A percentile compares a stretch with the other conserved stretches of the same genome.
phyloP scores from a whole-genome alignment of 306 rosid genomes.

The Trifolium repens region DNA sequence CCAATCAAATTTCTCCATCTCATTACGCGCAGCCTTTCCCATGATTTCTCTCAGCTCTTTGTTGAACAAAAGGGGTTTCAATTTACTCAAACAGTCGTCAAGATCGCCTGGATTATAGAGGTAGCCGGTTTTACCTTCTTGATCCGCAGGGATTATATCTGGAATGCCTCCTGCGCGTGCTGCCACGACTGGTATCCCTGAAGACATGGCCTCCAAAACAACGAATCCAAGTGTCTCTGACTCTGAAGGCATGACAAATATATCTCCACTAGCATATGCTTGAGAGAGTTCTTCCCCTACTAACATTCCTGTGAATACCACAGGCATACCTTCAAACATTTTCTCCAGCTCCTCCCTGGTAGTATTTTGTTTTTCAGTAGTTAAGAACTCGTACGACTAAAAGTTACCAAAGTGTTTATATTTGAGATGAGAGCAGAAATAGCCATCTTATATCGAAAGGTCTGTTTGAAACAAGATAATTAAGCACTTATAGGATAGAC shows the following conservation, averaged over 20 bases:
- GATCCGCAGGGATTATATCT: conserved; percentile 85
- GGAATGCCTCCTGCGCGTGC: conserved; percentile 97
- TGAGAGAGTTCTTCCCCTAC: conserved; percentile 95
- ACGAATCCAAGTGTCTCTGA: conserved; percentile 97
- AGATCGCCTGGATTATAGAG: conserved; percentile 71
- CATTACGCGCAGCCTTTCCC: conserved; percentile 82
- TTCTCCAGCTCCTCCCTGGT: conserved; percentile 89
- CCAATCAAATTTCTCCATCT: conserved; percentile 95
- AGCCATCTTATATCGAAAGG: neutral
- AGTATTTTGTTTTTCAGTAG: neutral
- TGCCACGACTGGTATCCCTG: conserved; percentile 93
- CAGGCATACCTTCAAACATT: conserved; percentile 89
- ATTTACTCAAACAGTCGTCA: conserved; percentile 85
- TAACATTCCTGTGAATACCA: conserved; percentile 92
- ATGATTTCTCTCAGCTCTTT: conserved; percentile 71
- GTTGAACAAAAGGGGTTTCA: conserved; percentile 68
- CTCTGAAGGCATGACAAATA: conserved; percentile 96
- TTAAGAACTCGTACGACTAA: conserved; percentile 30
- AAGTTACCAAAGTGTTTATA: conserved; percentile 1
- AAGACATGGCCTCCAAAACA: conserved; percentile 96
- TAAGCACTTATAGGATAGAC: neutral
- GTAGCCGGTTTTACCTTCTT: conserved; percentile 82
- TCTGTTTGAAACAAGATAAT: neutral
- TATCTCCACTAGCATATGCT: conserved; percentile 94
- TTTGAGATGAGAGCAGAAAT: conserved; percentile 7